Conservation (phyloP, 2,329 filamentous ascomycete genomes). For the Alternaria solani region DNA sequence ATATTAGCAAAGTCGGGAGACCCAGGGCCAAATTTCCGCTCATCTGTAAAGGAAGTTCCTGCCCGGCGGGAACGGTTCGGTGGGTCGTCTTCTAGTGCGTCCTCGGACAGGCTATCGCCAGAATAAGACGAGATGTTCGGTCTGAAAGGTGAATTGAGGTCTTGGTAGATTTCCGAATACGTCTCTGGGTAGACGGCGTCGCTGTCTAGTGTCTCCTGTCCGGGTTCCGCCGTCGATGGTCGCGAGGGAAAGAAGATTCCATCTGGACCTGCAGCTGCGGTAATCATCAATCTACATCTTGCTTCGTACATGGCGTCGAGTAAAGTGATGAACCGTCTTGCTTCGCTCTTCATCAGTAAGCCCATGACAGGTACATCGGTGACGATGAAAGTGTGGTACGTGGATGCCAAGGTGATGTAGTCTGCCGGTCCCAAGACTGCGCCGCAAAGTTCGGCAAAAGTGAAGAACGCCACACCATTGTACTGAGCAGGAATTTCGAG, state of each 20-base stretch:
- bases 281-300: slow-evolving; percentile 76
- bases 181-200: slow-evolving; percentile 72
- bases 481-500: slow-evolving; percentile 67
- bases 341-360: slow-evolving; percentile 78
- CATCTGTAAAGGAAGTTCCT: slow-evolving; percentile 37
- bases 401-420: slow-evolving; percentile 82
- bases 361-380: slow-evolving; percentile 74
- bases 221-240: slow-evolving; percentile 13
- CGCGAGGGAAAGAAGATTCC: slow-evolving; percentile 74
- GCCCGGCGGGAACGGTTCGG: slow-evolving; percentile 52
- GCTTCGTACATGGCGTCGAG: slow-evolving; percentile 81
- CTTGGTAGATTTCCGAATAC: slow-evolving; percentile 78
- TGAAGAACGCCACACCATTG: slow-evolving; percentile 68
- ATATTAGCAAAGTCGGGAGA: slow-evolving; percentile 71
- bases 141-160: slow-evolving; percentile 77
- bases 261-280: slow-evolving; percentile 73
- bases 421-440: slow-evolving; percentile 76
- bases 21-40: slow-evolving; percentile 28
- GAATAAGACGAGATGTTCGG: slow-evolving; percentile 77
- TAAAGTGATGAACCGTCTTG: slow-evolving; percentile 79
- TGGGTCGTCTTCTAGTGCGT: slow-evolving; percentile 60
- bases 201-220: slow-evolving; percentile 23
- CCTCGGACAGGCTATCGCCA: slow-evolving; percentile 48
- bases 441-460: slow-evolving; percentile 73
- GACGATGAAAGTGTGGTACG: slow-evolving; percentile 79